Evolutionary conservation across 176 grass and related monocot species (phyloP).

Genomic region (Aegilops bicornis): DNA sequence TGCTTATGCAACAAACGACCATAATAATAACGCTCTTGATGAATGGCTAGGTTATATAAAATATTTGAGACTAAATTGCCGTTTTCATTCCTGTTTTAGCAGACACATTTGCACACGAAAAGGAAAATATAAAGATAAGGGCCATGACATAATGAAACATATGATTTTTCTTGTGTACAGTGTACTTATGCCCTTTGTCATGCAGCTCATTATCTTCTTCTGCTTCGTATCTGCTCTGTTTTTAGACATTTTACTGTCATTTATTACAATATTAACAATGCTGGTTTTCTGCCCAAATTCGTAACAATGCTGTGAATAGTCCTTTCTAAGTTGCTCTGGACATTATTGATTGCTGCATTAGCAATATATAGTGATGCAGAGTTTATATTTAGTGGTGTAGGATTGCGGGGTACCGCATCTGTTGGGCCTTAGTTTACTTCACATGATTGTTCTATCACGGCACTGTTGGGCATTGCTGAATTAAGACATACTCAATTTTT

Average conservation of each 20-base stretch:
- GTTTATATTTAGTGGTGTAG: slow-evolving; percentile 6
- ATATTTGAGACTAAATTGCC: background rate
- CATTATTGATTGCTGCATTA: slow-evolving; percentile 14
- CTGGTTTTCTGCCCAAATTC: background rate
- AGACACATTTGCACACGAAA: background rate
- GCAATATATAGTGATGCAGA: background rate
- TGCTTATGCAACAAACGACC: background rate
- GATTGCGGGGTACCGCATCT: background rate
- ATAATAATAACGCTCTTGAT: background rate
- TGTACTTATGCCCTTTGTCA: slow-evolving; percentile 6
- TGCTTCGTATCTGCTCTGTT: slow-evolving; percentile 7
- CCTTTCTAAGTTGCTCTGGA: background rate
- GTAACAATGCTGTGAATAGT: background rate
- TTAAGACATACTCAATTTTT: background rate
- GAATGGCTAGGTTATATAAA: background rate
- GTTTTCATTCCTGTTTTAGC: slow-evolving; percentile 13
- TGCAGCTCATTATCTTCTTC: background rate
- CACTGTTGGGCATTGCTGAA: background rate
- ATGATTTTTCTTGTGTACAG: slow-evolving; percentile 13
- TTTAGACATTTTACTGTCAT: background rate
- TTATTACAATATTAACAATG: background rate
- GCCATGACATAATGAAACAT: background rate
- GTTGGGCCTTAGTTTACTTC: background rate
- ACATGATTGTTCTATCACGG: slow-evolving; percentile 14
- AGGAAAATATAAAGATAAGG: background rate